These are phyloP conservation scores for Spathaspora hagerdaliae DNA, from an alignment of 805 yeast genomes.

Conservation along the genomic window DNA sequence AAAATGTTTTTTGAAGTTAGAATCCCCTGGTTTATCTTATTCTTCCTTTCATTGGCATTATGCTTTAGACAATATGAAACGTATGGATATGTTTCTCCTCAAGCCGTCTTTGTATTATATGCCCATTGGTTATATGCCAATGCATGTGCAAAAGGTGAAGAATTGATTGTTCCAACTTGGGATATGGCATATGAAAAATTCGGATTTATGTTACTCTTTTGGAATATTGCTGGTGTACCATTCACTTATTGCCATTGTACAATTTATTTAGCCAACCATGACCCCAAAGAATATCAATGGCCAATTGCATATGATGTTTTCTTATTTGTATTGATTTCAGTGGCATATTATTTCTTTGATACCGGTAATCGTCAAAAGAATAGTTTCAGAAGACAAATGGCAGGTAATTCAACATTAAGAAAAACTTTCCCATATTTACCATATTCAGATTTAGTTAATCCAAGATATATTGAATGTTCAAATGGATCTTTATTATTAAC, in stretches of 20 bases:
- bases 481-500: slow-evolving; percentile 81
- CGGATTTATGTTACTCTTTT: slow-evolving; percentile 97
- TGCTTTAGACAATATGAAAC: slow-evolving; percentile 74
- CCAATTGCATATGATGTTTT: slow-evolving; percentile 54
- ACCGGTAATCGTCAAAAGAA: slow-evolving; percentile 95
- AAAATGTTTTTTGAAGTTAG: slow-evolving; percentile 98
- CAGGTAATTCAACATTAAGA: slow-evolving; percentile 74
- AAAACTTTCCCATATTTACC: slow-evolving; percentile 94
- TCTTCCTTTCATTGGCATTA: slow-evolving; percentile 71
- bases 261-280: slow-evolving; percentile 73
- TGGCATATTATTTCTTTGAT: slow-evolving; percentile 89
- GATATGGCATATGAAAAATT: slow-evolving; percentile 99
- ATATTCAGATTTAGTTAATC: slow-evolving; percentile 74
- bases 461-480: slow-evolving; percentile 77
- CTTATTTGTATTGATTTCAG: slow-evolving; percentile 53
- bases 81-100: slow-evolving; percentile 77
- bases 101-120: slow-evolving; percentile 64
- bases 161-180: slow-evolving; percentile 96
- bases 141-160: slow-evolving; percentile 97
- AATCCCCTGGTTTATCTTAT: slow-evolving; percentile 91
- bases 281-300: slow-evolving; percentile 81
- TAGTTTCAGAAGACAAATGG: slow-evolving; percentile 76
- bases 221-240: slow-evolving; percentile 99
- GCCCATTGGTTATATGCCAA: slow-evolving; percentile 96
- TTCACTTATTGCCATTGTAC: slow-evolving; percentile 96